Evolutionary conservation across 2,329 filamentous ascomycete genomes (phyloP).

Genomic region (Onygenales sp.): DNA sequence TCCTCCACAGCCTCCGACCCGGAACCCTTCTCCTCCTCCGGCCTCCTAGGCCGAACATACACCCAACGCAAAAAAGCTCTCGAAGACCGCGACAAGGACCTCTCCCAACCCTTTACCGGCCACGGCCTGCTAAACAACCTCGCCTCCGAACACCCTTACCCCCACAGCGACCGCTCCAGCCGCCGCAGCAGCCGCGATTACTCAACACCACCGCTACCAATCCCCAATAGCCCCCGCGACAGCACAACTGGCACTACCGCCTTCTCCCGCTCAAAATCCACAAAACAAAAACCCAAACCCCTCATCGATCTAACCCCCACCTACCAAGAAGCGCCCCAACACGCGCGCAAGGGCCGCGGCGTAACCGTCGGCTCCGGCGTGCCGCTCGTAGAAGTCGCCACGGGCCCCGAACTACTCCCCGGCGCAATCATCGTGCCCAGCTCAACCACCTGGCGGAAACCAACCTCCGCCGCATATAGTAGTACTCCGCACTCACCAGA

Average conservation of each 20-base stretch:
- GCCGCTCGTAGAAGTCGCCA: conserved; percentile 34
- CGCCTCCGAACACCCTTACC: conserved; percentile 21
- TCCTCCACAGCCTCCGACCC: neutral
- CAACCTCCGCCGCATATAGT: conserved; percentile 9
- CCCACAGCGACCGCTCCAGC: conserved; percentile 6
- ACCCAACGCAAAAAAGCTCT: conserved; percentile 30
- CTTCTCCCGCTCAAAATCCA: conserved; percentile 38
- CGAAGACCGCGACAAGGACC: conserved; percentile 28
- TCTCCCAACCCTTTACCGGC: conserved; percentile 37
- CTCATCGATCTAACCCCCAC: conserved; percentile 59
- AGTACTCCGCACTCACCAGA: neutral
- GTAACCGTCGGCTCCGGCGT: conserved; percentile 31
- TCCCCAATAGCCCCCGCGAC: conserved; percentile 11
- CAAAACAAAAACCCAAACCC: conserved; percentile 44
- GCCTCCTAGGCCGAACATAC: conserved; percentile 31
- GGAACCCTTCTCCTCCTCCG: conserved; percentile 27
- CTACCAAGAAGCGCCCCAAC: conserved; percentile 52
- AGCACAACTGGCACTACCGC: conserved; percentile 19
- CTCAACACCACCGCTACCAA: conserved; percentile 2
- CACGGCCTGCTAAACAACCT: conserved; percentile 44
- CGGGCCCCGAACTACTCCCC: conserved; percentile 26
- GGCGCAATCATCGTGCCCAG: conserved; percentile 27
- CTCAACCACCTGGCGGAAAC: conserved; percentile 31
- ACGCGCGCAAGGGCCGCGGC: conserved; percentile 26
- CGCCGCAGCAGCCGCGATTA: conserved; percentile 19